Conservation (phyloP, 2,329 filamentous ascomycete species). For the Chrysoporthe austroafricana region DNA sequence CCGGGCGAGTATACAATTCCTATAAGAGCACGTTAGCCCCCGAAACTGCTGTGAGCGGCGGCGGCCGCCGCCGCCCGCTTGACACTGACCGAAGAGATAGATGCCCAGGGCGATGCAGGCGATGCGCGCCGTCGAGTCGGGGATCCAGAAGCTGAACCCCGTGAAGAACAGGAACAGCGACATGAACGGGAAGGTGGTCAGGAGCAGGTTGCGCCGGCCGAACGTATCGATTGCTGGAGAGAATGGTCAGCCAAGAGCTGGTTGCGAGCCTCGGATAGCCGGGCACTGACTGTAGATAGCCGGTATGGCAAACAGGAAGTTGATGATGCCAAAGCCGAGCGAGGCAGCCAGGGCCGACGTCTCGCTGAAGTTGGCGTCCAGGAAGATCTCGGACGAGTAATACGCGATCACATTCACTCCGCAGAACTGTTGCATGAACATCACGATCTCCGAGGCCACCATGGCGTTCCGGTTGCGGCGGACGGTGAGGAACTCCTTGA, state of each 20-base stretch:
- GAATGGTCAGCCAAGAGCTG: not conserved
- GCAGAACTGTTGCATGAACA: conserved; percentile 63
- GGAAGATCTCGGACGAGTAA: conserved; percentile 66
- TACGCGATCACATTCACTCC: conserved; percentile 57
- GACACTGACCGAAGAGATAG: conserved; percentile 47
- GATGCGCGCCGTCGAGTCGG: conserved; percentile 43
- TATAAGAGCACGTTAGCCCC: not conserved
- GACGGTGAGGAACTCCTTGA: conserved; percentile 62
- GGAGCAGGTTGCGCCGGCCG: conserved; percentile 65
- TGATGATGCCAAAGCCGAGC: conserved; percentile 67
- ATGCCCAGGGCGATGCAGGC: conserved; percentile 53
- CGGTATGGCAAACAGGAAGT: conserved; percentile 64
- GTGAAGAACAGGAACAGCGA: conserved; percentile 52
- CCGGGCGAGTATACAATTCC: conserved; percentile 58
- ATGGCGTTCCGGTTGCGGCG: conserved; percentile 66
- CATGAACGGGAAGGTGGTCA: conserved; percentile 70
- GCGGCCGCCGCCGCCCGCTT: not conserved
- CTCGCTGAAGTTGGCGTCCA: conserved; percentile 55
- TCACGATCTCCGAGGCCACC: conserved; percentile 64
- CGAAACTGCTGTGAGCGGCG: not conserved
- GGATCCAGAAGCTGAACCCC: conserved; percentile 52
- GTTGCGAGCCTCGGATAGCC: no score
- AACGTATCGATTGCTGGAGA: conserved; percentile 63
- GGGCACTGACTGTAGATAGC: conserved; percentile 54
- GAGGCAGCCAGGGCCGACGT: conserved; percentile 61